A percentile compares a stretch with the other conserved stretches of the same genome.
Conservation (phyloP, 306 rosid genomes). For the Astragalus glycyphyllos region DNA sequence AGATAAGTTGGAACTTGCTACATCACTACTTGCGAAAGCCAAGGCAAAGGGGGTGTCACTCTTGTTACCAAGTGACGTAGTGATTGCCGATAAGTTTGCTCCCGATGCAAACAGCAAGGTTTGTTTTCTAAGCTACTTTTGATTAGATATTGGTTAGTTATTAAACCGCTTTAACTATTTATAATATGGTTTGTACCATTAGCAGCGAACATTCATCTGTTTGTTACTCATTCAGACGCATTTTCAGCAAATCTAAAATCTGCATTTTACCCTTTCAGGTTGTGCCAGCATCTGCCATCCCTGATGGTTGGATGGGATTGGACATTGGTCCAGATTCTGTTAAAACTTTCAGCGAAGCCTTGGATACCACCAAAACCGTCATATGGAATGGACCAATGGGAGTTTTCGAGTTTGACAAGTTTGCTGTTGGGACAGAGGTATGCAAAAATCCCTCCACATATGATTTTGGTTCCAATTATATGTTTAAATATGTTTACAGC, state of each 20-base stretch:
- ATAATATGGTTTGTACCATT: neutral
- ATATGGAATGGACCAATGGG: slow-evolving; percentile 99
- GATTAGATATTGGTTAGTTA: slow-evolving; percentile 27
- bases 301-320: slow-evolving; percentile 99
- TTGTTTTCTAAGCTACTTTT: slow-evolving; percentile 43
- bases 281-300: slow-evolving; percentile 91
- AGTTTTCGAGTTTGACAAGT: slow-evolving; percentile 96
- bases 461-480: slow-evolving; percentile 22
- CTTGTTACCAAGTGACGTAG: slow-evolving; percentile 89
- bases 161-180: neutral
- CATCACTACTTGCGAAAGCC: slow-evolving; percentile 82
- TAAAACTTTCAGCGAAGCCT: slow-evolving; percentile 79
- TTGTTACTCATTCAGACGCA: slow-evolving; percentile 14
- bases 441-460: slow-evolving; percentile 8
- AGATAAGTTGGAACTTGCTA: slow-evolving; percentile 90
- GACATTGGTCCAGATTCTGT: slow-evolving; percentile 98
- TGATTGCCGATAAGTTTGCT: slow-evolving; percentile 94
- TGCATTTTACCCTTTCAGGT: slow-evolving; percentile 60
- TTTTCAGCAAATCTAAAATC: slow-evolving; percentile 31
- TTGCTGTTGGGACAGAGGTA: slow-evolving; percentile 98
- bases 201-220: neutral
- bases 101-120: slow-evolving; percentile 99
- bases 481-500: slow-evolving; percentile 9
- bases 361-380: slow-evolving; percentile 88
- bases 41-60: slow-evolving; percentile 97